Base-by-base conservation (phyloP, 139 green algal genomes). In the Micromonas pusilla region DNA sequence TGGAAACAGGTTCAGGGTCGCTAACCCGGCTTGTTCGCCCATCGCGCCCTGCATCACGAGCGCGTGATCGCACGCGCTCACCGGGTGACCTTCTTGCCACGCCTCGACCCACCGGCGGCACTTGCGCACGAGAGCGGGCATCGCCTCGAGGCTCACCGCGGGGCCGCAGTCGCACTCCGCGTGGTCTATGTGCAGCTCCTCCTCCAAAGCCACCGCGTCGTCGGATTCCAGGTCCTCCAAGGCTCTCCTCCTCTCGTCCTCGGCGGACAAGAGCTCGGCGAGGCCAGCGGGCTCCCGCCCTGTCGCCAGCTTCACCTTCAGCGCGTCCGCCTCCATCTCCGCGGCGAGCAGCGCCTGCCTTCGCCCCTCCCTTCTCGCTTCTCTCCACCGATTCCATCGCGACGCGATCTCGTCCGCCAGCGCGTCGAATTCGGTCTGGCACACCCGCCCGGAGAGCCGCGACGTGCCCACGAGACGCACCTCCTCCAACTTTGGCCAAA, bases 11-110 rank as follows among this genome's bases (percentile, higher is more conserved):
- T 38, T 75, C 19, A 62, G 33, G 4, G 53, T 23, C n/a, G 37
- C 20, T 53, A 5, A 34, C 21, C 19, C 68, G 23, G 19, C 0
- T 63, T 20, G 68, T 62, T 36, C 30, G 66, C 30, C 30, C 4
- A 37, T 23, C 0, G 9, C 16, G 9, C 25, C 23, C 37, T 75
- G 68, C 23, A 75, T 62, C 20, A n/a, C 37, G 1, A 33, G 3
- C 23, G 68, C 68, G 37, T 75, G 68, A 63, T 75, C 68, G 37
- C 68, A 75, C 20, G 37, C 37, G 34, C 34, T 36, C 1, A 70
- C 16, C 45, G 45, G 45, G 16, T 9, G 9, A 16, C 28, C 63
- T 34, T 39, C 63, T 16, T 70, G 20, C 63, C 28, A 32, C n/a
- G 31, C 32, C n/a, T 32, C 28, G 28, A 70, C 20, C 26, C 16